Base-by-base conservation (phyloP, 1,284 basidiomycete species). In the Xanthoconium separans region DNA sequence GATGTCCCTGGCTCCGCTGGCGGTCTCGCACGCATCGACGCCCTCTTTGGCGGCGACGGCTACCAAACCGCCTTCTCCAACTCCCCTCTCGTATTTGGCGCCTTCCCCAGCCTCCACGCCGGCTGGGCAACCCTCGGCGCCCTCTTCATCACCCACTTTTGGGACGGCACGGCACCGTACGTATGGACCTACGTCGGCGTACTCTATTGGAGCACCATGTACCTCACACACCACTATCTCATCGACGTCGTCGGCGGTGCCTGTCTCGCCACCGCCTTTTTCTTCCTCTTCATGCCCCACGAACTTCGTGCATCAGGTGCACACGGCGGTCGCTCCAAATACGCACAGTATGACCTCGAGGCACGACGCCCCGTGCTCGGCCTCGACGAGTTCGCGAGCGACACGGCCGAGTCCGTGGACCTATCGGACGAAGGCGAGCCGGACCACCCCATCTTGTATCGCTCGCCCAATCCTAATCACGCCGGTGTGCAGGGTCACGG, bases 151-250 rank as follows among this genome's bases (percentile, higher is more conserved):
- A 86, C 89, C 31, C 95, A 99, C 74, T 98, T 98, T 75, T 99
- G 98, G 84, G 93, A 93, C 0, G 76, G 79, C 60, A 80, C 80
- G 18, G 79, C 81, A 15, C 74, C 74, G 51, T 83, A 82, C 59
- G 87, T 89, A 56, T 98, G 94, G 93, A 76, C 73, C 0, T 98
- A 99, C 72, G 85, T 86, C 2, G 85, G 83, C n/a, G 76, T 93
- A 33, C 81, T 99, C 2, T 99, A 97, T 73, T 98, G 95, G 96
- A 89, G 91, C 24, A 99, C 96, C 33, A 99, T 99, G 96, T 97
- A 97, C 77, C 85, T 96, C 62, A 93, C 91, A 6, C 95, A 97
- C 70, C 94, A 98, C 76, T 99, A 98, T 78, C 86, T 98, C 62
- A 93, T 99, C 73, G 97, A 99, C 68, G 88, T 98, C 62, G 92